A percentile compares a stretch with the other conserved stretches of the same genome.
These are phyloP conservation scores for Pythium rhizo-oryzae DNA, from an alignment of 352 stramenopile species.

Conservation along the genomic window DNA sequence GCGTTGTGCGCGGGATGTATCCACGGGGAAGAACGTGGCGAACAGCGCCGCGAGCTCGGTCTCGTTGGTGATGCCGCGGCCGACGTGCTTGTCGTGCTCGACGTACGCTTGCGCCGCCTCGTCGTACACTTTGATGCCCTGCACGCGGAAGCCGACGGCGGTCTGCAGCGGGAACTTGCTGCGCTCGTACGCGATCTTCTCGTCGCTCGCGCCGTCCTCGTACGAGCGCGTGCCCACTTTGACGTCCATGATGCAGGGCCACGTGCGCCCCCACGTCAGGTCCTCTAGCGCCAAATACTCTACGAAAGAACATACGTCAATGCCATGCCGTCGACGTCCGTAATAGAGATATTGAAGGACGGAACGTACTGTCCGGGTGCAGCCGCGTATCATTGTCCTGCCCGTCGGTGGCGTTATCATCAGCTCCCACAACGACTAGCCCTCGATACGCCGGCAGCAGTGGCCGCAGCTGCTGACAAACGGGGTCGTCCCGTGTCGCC, in stretches of 20 bases:
- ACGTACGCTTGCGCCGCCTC: constrained; percentile 54
- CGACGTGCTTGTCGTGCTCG: constrained; percentile 89
- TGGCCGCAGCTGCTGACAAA: constrained; percentile 36
- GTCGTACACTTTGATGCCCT: constrained; percentile 93
- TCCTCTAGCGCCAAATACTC: constrained; percentile 92
- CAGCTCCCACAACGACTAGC: constrained; percentile 36
- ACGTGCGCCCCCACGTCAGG: constrained; percentile 75
- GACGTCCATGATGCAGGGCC: constrained; percentile 96
- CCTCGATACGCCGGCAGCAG: constrained; percentile 76
- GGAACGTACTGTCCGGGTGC: constrained; percentile 39
- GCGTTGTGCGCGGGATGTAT: constrained; percentile 29
- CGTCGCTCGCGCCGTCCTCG: constrained; percentile 83
- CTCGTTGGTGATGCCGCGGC: constrained; percentile 54
- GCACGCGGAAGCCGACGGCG: constrained; percentile 92
- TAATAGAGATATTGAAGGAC: not conserved
- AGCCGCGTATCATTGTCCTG: constrained; percentile 17
- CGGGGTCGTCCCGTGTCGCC: constrained; percentile 6
- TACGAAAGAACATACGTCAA: constrained; percentile 17
- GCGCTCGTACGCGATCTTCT: constrained; percentile 91
- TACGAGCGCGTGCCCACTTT: constrained; percentile 97
- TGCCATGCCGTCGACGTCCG: too few species aligned
- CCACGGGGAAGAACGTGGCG: constrained; percentile 71
- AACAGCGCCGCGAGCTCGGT: constrained; percentile 74
- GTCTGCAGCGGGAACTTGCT: constrained; percentile 94
- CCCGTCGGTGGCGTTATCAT: constrained; percentile 14